These are phyloP conservation scores for Phanerodontia chrysosporium DNA, from an alignment of 768 basidiomycete genomes.

Conservation along the genomic window DNA sequence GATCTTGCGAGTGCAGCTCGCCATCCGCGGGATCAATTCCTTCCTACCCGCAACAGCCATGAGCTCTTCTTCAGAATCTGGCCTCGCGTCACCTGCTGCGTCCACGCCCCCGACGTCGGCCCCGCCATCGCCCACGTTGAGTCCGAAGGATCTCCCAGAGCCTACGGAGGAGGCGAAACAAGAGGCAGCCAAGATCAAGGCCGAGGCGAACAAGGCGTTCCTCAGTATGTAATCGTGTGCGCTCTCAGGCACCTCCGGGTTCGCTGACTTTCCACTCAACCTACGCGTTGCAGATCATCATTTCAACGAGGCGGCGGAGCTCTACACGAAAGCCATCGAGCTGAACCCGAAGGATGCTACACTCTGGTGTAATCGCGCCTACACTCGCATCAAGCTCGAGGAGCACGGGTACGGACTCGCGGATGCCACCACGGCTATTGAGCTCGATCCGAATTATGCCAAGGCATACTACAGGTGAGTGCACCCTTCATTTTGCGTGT, in stretches of 20 bases:
- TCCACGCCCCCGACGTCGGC: constrained; percentile 53
- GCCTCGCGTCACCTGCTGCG: constrained; percentile 38
- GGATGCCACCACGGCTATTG: constrained; percentile 83
- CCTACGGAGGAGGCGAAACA: constrained; percentile 70
- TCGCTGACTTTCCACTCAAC: neutral
- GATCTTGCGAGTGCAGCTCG: neutral
- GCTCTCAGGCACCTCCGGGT: neutral
- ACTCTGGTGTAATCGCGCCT: constrained; percentile 92
- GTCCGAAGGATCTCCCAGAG: constrained; percentile 45
- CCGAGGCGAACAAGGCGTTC: constrained; percentile 87
- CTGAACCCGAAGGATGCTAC: constrained; percentile 87
- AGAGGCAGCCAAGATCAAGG: constrained; percentile 71
- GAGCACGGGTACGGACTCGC: constrained; percentile 89
- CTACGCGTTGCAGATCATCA: constrained; percentile 52
- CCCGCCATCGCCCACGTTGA: constrained; percentile 55
- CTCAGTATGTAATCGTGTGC: constrained; percentile 40
- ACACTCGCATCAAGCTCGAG: constrained; percentile 88
- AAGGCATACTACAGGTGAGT: constrained; percentile 84
- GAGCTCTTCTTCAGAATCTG: constrained; percentile 29
- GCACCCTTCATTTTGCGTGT: neutral
- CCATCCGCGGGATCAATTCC: neutral
- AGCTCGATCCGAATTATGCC: constrained; percentile 82
- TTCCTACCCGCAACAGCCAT: constrained; percentile 14
- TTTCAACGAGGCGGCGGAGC: constrained; percentile 67
- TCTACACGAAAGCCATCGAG: constrained; percentile 84